Conservation (phyloP, 2,329 filamentous ascomycete species). For the Aureobasidium sp. region DNA sequence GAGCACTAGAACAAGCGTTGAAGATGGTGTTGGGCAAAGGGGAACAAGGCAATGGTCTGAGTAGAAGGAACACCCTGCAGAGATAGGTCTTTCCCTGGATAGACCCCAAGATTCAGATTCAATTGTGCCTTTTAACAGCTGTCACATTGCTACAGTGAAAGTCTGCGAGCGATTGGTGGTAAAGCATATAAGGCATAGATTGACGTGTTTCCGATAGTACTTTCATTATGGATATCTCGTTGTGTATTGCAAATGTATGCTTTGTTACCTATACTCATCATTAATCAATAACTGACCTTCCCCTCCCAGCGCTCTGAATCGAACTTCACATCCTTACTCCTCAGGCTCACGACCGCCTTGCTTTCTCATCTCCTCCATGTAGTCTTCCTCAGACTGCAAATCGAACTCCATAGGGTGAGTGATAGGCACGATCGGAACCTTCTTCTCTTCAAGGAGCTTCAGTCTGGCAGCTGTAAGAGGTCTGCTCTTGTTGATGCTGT, state of each 20-base stretch:
- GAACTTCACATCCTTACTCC: slow-evolving; percentile 26
- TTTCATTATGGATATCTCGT: background rate
- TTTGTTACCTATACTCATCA: background rate
- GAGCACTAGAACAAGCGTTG: slow-evolving; percentile 65
- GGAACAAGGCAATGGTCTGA: slow-evolving; percentile 45
- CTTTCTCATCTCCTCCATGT: slow-evolving; percentile 36
- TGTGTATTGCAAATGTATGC: background rate
- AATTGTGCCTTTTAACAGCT: background rate
- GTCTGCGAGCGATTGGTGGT: too few species aligned
- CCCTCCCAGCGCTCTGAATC: too few species aligned
- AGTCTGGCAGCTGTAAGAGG: slow-evolving; percentile 45
- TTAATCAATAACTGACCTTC: background rate
- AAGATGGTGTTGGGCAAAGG: slow-evolving; percentile 67
- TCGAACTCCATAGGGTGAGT: slow-evolving; percentile 48
- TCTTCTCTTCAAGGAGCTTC: slow-evolving; percentile 44
- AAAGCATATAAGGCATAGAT: background rate
- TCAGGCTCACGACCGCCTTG: slow-evolving; percentile 36
- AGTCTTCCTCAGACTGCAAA: slow-evolving; percentile 44
- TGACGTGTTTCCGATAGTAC: background rate
- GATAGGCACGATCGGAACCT: slow-evolving; percentile 45
- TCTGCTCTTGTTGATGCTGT: slow-evolving; percentile 52
- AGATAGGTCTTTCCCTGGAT: background rate
- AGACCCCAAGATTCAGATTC: background rate
- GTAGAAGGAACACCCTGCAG: slow-evolving; percentile 53
- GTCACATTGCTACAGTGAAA: too few species aligned